Evolutionary conservation across 305 asterid genomes (phyloP), one percentile per base, ranked within the genome.

Genomic region (Andrographis paniculata): DNA sequence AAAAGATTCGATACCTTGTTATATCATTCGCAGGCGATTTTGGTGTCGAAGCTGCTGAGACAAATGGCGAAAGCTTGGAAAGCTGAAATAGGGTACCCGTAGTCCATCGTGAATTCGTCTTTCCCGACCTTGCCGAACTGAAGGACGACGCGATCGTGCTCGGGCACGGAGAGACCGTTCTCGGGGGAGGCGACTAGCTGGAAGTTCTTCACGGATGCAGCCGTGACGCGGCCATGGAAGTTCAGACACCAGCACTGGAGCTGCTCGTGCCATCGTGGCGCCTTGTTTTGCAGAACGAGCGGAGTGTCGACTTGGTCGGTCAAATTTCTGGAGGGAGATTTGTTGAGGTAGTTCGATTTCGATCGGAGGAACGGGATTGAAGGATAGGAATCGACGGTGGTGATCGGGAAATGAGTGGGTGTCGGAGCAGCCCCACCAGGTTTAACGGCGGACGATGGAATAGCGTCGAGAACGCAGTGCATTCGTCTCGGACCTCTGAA

Each of bases 201-300:
- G 55, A 82, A 88, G 66, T 88, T 88, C 61, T 88, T 88, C 42
- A 88, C 95, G 0, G 97, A 88, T 11, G 97, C 97, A 19, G 82
- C 93, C 0, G 95, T 88, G 0, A 88, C 95, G 9, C 97, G 87
- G 0, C 95, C 95, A 20, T 82, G 94, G 62, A 89, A 89, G 67
- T 89, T 89, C 77, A 89, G 48, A 43, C 98, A 89, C 98, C 98
- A 89, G 70, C 95, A 89, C 62, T 89, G 93, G 54, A 89, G 93
- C 75, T 85, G 98, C 53, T 82, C 89, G 18, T 89, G 93, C 95
- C 98, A 89, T 28, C 98, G 71, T 3, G 95, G 98, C 15, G 82
- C 45, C 77, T 89, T 81, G 63, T 89, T 89, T 56, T 72, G 71
- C 73, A 89, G 55, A 45, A 85, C 77, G 28, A 85, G 80, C 0